Conservation (phyloP, 2,329 filamentous ascomycete genomes). For the Xylariales sp. region DNA sequence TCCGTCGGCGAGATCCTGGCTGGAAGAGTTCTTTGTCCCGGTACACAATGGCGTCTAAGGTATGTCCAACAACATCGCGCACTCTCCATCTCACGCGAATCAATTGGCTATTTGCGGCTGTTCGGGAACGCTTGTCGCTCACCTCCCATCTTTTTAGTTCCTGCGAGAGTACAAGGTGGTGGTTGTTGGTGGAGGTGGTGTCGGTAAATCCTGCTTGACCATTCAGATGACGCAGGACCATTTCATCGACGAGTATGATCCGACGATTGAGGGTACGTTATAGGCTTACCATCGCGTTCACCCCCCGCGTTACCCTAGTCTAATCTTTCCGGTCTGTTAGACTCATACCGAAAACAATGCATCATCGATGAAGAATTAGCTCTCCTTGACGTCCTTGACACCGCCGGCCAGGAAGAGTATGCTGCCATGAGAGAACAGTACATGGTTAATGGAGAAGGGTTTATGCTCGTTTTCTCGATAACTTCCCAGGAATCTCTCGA, state of each 20-base stretch:
- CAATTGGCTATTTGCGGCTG: constrained; percentile 15
- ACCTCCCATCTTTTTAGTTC: constrained; percentile 65
- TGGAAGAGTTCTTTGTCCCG: constrained; percentile 37
- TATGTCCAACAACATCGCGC: constrained; percentile 42
- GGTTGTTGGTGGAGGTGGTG: constrained; percentile 96
- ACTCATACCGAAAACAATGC: constrained; percentile 99
- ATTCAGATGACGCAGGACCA: constrained; percentile 96
- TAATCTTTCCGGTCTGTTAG: constrained; percentile 60
- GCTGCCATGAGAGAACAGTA: constrained; percentile 99
- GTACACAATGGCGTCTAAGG: constrained; percentile 56
- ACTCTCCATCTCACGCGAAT: constrained; percentile 4
- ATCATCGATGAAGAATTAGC: constrained; percentile 98
- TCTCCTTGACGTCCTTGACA: constrained; percentile 96
- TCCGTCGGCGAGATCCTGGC: constrained; percentile 37
- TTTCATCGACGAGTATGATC: constrained; percentile 99
- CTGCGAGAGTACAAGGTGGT: constrained; percentile 95
- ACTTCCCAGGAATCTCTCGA: constrained; percentile 97
- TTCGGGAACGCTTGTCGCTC: constrained; percentile 34
- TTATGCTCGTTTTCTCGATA: constrained; percentile 98
- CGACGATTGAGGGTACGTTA: constrained; percentile 92
- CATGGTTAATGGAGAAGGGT: constrained; percentile 98
- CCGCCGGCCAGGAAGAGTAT: constrained; percentile 98
- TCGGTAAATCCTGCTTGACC: constrained; percentile 98
- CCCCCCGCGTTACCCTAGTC: constrained; percentile 28
- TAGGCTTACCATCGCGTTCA: constrained; percentile 17